These are phyloP conservation scores for Elsinoe perseae DNA, from an alignment of 2,329 filamentous ascomycete genomes.

Conservation along the genomic window DNA sequence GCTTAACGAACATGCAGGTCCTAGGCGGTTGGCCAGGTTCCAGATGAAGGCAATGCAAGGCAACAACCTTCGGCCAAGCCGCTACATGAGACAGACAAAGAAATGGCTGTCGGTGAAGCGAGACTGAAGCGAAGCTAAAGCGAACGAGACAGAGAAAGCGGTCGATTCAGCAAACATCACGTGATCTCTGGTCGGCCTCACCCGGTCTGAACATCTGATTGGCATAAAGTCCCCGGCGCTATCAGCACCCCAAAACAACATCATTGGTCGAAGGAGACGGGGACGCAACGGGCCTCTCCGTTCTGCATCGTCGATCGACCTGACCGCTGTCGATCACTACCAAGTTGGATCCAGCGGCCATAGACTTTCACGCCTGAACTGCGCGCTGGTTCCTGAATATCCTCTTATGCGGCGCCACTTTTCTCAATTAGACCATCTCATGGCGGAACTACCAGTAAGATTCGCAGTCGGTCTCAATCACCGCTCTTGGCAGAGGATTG, in stretches of 20 bases:
- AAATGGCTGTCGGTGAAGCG: neutral
- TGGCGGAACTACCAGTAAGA: neutral
- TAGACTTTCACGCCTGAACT: neutral
- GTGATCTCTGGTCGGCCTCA: neutral
- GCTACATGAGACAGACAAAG: conserved; percentile 6
- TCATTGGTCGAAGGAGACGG: neutral
- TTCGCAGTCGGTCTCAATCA: neutral
- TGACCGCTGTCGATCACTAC: neutral
- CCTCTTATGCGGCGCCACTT: neutral
- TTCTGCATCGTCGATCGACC: neutral
- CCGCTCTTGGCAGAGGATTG: neutral
- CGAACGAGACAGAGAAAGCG: neutral
- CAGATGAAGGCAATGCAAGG: neutral
- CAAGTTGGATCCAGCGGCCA: too few relatives aligned
- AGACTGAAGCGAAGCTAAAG: neutral
- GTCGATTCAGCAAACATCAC: neutral
- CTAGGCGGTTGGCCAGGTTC: neutral
- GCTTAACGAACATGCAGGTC: conserved; percentile 6
- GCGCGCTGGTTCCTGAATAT: neutral
- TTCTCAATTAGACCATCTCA: neutral
- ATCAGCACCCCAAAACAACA: neutral
- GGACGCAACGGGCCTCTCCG: neutral
- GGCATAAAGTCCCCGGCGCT: neutral
- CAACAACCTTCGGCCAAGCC: neutral
- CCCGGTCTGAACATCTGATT: neutral